These are phyloP conservation scores for Noccaea caerulescens DNA, from an alignment of 345 rosid genomes.

Conservation along the genomic window DNA sequence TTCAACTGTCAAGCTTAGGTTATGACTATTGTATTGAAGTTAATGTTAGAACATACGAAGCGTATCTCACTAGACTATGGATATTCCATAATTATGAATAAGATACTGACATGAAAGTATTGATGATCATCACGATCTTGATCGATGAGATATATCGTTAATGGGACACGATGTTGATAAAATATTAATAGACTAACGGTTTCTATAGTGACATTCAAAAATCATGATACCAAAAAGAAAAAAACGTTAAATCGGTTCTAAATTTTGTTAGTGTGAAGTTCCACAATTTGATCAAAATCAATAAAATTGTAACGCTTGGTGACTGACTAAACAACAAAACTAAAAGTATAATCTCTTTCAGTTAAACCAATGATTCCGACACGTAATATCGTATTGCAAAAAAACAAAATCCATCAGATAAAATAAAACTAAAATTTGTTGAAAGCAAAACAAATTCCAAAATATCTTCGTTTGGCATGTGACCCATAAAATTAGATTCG, in stretches of 20 bases:
- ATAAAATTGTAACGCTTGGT: constrained; percentile 6
- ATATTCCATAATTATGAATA: not conserved
- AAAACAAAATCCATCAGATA: too few relatives aligned
- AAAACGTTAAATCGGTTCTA: not conserved
- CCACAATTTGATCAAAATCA: not conserved
- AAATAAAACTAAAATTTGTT: too few relatives aligned
- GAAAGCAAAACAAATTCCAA: too few relatives aligned
- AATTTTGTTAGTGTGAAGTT: not conserved
- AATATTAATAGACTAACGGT: not conserved
- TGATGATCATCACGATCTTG: not conserved
- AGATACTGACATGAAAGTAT: not conserved
- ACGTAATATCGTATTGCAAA: too few relatives aligned
- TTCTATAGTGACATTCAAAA: not conserved
- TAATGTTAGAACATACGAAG: too few relatives aligned
- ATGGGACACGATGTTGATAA: not conserved
- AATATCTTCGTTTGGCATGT: too few relatives aligned
- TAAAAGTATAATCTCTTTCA: not conserved
- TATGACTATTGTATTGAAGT: too few relatives aligned
- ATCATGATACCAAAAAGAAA: not conserved
- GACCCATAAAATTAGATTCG: too few relatives aligned
- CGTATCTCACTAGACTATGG: not conserved
- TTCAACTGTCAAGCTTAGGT: not conserved
- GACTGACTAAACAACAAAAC: not conserved
- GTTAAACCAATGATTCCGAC: not conserved
- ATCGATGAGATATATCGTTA: not conserved